Base-by-base conservation (phyloP, 2,329 filamentous ascomycete species). In the Arthrinium phaeospermum region DNA sequence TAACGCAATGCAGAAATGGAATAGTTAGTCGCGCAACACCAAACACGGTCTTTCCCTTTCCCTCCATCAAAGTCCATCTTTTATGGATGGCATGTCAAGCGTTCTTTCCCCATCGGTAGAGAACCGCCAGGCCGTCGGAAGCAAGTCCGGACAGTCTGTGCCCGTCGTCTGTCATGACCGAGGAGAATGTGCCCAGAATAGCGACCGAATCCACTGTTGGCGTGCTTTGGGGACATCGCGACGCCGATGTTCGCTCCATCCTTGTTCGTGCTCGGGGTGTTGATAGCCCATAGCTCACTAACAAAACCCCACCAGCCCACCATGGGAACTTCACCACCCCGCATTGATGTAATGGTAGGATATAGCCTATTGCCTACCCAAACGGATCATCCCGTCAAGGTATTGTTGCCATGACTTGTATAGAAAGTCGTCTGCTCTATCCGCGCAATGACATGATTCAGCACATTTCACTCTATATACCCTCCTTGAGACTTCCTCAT, bases 221-320 rank as follows among this genome's bases (percentile, higher is more conserved):
- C 6, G 49, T 51, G 49, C 49, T 53, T 30, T 14, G 27, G 13
- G n/a, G 51, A 34, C n/a, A 5, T 24, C 19, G 22, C 34, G 34
- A 41, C 34, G 57, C 57, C 57, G 57, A 64, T 64, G 57, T 41
- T 64, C 57, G 57, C 57, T 41, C 30, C 53, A 34, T 41, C 57
- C 34, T 41, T 24, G 57, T 41, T 37, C 53, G 37, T 13, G 37
- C 34, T 64, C 57, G 57, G 57, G 57, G 57, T 64, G 57, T 41
- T 64, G 57, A 64, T 64, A 64, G 57, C 22, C 57, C 57, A 61
- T 61, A 16, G 53, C 2, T 30, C 53, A 61, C 53, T 61, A 37
- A 37, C 53, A 3, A 37, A 61, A 61, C 53, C 53, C 53, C 53
- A 61, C 53, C 53, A 34, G 46, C 49, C 34, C 57, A 64, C 34